Evolutionary conservation across 2,329 filamentous ascomycete genomes (phyloP), one percentile per base, ranked within the genome.

Genomic region (Coniochaeta sp.): DNA sequence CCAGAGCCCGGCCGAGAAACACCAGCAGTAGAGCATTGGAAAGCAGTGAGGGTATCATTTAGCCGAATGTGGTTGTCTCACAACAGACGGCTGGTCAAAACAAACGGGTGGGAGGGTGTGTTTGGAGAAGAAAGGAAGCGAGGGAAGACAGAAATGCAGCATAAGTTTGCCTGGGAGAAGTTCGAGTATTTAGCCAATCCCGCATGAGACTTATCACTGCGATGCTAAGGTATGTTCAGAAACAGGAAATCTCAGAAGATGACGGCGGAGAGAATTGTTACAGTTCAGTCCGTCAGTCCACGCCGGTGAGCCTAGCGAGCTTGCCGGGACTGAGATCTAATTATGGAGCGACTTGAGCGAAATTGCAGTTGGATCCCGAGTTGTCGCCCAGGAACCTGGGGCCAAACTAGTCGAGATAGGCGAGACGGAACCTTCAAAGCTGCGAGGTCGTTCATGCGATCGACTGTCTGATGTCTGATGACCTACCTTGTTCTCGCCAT

Each of bases 1-100:
- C 75, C 9, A 66, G 62, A 17, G 67, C 62, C 17, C 62, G 65
- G 43, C 65, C 63, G 26, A 71, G 60, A 16, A 74, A 64, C n/a
- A 73, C 58, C 44, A 66, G 63, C 58, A 73, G 62, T 11, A 56
- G 28, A 22, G 34, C 54, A 56, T 34, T 56, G 54, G 54, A 8
- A n/a, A 62, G 24, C n/a, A 61, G 33, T 16, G 28, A 60, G 43
- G 64, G 58, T 12, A 55, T 33, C 57, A 58, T 60, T 62, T 60
- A 58, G 54, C 54, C 54, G 17, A 56, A 36, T 19, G n/a, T 31
- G 31, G 31, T 7, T 58, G 57, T 58, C 44, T 58, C 57, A 22
- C 6, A n/a, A 58, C 8, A 22, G 17, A 47, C 57, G 40, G 57
- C 38, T 44, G 28, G 40, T 50, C 19, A 44, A 47, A 50, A 50